Evolutionary conservation across 805 yeast species (phyloP), one percentile per base, ranked within the genome.

Genomic region (Wickerhamiella cacticola): DNA sequence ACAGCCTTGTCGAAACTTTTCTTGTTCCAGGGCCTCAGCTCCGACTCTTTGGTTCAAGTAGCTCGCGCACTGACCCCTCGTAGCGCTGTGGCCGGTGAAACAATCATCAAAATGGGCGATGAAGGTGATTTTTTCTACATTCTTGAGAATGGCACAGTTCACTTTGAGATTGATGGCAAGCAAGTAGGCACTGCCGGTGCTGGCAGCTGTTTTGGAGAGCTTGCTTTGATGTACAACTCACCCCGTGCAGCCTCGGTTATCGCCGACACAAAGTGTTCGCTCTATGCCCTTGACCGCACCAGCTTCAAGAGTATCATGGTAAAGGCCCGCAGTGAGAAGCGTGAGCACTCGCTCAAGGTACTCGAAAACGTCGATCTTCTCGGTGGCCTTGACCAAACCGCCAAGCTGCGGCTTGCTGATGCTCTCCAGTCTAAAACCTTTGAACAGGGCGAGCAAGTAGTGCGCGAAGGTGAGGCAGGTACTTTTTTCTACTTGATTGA

Each of bases 211-310:
- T 92, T 92, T 66, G 98, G 98, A 61, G 98, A 92, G 66, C 74
- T 92, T 59, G 98, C 98, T 2, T 73, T 92, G 58, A 87, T 92
- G 95, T 89, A 92, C 69, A 89, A 92, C 64, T 79, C 96, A 16
- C 96, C 96, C 52, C 79, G 98, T 67, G 97, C 97, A 6, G 97
- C 97, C 8, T 86, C 97, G 1, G 96, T 84, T 1, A 58, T 73
- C 23, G 88, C 95, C 8, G 64, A 70, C 21, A 72, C 82, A 6
- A 85, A 82, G 52, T 73, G 81, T 58, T 76, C 77, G 26, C 71
- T 89, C 45, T 89, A 96, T 96, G 92, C 95, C 1, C 73, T 92
- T 56, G 98, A 92, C 67, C 78, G 98, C 60, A 69, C 81, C 59
- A 88, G 96, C 1, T 92, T 92, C 70, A 80, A 96, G 65, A 77